Conservation (phyloP, 1,284 basidiomycete genomes). For the Naganishia liquefaciens region DNA sequence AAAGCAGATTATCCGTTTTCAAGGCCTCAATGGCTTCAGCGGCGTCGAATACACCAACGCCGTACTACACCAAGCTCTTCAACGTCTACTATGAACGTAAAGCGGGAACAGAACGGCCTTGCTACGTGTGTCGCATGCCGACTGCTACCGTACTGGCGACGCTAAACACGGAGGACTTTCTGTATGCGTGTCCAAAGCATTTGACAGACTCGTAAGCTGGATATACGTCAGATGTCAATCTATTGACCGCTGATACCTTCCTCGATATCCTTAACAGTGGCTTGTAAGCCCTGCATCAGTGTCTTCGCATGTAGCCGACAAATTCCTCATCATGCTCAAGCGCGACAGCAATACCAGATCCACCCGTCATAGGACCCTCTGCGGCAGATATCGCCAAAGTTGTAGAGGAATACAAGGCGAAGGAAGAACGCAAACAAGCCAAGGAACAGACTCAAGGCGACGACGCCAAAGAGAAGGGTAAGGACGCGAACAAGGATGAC, state of each 20-base stretch:
- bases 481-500: conserved; percentile 29
- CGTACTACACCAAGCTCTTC: conserved; percentile 13
- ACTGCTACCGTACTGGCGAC: conserved; percentile 51
- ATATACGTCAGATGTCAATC: neutral
- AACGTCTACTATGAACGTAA: conserved; percentile 54
- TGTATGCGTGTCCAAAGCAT: conserved; percentile 52
- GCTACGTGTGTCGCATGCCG: conserved; percentile 50
- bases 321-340: conserved; percentile 34
- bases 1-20: no score
- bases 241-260: neutral
- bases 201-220: conserved; percentile 48
- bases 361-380: conserved; percentile 40
- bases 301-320: neutral
- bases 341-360: conserved; percentile 43
- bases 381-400: conserved; percentile 53
- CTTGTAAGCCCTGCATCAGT: conserved; percentile 32
- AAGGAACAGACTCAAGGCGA: conserved; percentile 40
- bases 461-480: conserved; percentile 32
- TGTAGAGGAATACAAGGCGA: conserved; percentile 47
- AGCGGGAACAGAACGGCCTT: conserved; percentile 47
- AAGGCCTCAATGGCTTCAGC: neutral
- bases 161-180: conserved; percentile 49
- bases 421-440: conserved; percentile 41
- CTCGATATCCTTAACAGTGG: conserved; percentile 24
- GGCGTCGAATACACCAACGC: neutral